Percentiles rank a stretch among this genome's conserved stretches.
Conservation (phyloP, 805 yeast genomes). For the Saccharomycopsis malanga region DNA sequence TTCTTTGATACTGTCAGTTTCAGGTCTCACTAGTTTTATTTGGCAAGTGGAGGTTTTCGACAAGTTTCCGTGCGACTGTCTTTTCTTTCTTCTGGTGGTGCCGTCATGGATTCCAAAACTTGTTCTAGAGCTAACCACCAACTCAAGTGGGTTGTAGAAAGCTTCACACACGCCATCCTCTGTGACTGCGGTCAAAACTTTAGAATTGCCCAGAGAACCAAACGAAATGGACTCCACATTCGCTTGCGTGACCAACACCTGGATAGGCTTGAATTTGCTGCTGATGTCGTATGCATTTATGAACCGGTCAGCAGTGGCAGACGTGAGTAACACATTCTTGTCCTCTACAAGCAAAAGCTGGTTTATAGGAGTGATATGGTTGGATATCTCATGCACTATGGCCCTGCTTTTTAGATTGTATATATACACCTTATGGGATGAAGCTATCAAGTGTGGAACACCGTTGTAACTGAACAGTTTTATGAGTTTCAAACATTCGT, state of each 20-base stretch:
- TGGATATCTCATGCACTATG: conserved; percentile 54
- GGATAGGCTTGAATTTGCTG: conserved; percentile 30
- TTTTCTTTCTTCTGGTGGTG: conserved; percentile 26
- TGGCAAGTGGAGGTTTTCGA: conserved; percentile 46
- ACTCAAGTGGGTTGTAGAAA: conserved; percentile 49
- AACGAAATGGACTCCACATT: conserved; percentile 44
- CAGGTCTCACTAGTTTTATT: conserved; percentile 43
- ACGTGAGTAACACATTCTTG: conserved; percentile 50
- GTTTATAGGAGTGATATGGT: conserved; percentile 65
- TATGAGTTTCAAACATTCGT: conserved; percentile 15
- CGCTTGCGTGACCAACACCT: conserved; percentile 66
- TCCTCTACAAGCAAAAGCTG: conserved; percentile 36
- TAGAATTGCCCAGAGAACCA: conserved; percentile 23
- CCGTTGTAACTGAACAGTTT: conserved; percentile 23
- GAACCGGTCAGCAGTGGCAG: conserved; percentile 77
- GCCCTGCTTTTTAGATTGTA: conserved; percentile 36
- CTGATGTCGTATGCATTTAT: conserved; percentile 57
- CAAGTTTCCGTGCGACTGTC: conserved; percentile 38
- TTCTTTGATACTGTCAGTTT: conserved; percentile 24
- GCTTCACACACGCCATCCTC: conserved; percentile 73
- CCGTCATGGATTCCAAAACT: conserved; percentile 9
- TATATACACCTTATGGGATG: conserved; percentile 60
- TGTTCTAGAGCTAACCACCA: conserved; percentile 24
- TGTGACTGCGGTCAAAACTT: conserved; percentile 46
- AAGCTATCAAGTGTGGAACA: conserved; percentile 38